Evolutionary conservation across 2,329 filamentous ascomycete species (phyloP).

Genomic region (Epichloe glyceriae): DNA sequence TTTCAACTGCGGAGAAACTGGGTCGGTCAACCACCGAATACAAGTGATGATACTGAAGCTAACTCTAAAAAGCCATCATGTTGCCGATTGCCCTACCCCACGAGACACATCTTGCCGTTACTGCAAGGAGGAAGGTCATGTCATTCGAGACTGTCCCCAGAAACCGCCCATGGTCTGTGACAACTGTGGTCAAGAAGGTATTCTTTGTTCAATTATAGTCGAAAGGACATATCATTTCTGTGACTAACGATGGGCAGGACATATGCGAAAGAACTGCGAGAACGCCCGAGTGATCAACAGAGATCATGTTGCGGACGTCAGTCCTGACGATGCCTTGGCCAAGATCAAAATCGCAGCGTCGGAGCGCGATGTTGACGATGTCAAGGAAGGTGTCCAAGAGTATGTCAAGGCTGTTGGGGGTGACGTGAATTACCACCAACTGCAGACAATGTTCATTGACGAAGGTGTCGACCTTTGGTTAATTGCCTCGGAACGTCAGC

Average conservation of each 20-base stretch:
- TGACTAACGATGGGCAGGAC: slow-evolving; percentile 29
- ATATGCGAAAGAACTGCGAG: slow-evolving; percentile 42
- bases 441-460: slow-evolving; percentile 47
- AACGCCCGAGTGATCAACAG: slow-evolving; percentile 47
- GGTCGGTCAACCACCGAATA: slow-evolving; percentile 13
- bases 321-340: slow-evolving; percentile 44
- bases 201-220: too few species aligned
- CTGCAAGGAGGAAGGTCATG: slow-evolving; percentile 39
- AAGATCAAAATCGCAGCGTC: slow-evolving; percentile 38
- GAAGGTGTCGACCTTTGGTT: slow-evolving; percentile 43
- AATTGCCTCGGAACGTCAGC: slow-evolving; percentile 46
- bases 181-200: slow-evolving; percentile 50
- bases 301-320: slow-evolving; percentile 32
- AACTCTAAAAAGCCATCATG: slow-evolving; percentile 15
- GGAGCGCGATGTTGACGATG: slow-evolving; percentile 47
- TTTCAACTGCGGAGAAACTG: slow-evolving; percentile 24
- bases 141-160: slow-evolving; percentile 49
- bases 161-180: slow-evolving; percentile 43
- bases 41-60: background rate
- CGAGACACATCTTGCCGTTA: slow-evolving; percentile 24
- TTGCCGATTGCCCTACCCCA: slow-evolving; percentile 23
- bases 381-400: slow-evolving; percentile 44
- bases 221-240: background rate
- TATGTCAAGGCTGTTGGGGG: slow-evolving; percentile 48
- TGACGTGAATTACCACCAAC: slow-evolving; percentile 41